Conservation (phyloP, 2,329 filamentous ascomycete genomes). For the Emericellopsis atlantica region DNA sequence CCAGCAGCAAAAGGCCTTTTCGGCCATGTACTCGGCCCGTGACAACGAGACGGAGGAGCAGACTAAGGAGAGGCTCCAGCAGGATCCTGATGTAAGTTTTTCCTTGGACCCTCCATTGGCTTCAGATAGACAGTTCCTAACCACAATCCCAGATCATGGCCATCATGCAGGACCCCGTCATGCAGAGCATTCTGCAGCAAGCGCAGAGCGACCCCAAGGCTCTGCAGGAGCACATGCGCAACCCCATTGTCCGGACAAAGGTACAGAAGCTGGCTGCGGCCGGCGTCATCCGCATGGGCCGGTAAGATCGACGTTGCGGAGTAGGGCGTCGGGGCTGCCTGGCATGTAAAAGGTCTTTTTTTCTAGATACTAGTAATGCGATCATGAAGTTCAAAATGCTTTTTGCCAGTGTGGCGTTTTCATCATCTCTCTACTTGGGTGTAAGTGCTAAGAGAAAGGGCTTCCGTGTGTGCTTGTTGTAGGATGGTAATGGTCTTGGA, state of each 20-base stretch:
- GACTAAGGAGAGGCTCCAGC: slow-evolving; percentile 80
- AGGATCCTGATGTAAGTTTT: slow-evolving; percentile 71
- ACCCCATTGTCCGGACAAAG: slow-evolving; percentile 72
- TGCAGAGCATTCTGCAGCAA: slow-evolving; percentile 95
- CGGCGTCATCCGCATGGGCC: slow-evolving; percentile 74
- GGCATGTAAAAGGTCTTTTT: too few relatives aligned
- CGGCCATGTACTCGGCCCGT: slow-evolving; percentile 78
- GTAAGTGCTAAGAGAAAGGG: too few relatives aligned
- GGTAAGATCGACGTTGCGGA: slow-evolving; percentile 3
- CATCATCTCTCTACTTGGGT: too few relatives aligned
- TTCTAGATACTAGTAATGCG: neutral
- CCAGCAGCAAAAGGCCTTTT: slow-evolving; percentile 84
- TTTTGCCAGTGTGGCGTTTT: neutral
- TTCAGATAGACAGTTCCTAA: slow-evolving; percentile 10
- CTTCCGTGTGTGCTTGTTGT: too few relatives aligned
- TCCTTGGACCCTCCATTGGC: neutral
- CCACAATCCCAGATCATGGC: slow-evolving; percentile 52
- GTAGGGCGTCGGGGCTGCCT: too few relatives aligned
- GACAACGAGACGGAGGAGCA: slow-evolving; percentile 95
- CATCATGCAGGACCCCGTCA: slow-evolving; percentile 90
- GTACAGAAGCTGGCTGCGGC: slow-evolving; percentile 91
- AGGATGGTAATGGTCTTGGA: too few relatives aligned
- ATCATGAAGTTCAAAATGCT: neutral
- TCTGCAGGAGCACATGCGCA: slow-evolving; percentile 94
- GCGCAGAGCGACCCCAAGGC: slow-evolving; percentile 88